Evolutionary conservation across 352 stramenopile species (phyloP).

Genomic region (Elongisporangium undulatum): DNA sequence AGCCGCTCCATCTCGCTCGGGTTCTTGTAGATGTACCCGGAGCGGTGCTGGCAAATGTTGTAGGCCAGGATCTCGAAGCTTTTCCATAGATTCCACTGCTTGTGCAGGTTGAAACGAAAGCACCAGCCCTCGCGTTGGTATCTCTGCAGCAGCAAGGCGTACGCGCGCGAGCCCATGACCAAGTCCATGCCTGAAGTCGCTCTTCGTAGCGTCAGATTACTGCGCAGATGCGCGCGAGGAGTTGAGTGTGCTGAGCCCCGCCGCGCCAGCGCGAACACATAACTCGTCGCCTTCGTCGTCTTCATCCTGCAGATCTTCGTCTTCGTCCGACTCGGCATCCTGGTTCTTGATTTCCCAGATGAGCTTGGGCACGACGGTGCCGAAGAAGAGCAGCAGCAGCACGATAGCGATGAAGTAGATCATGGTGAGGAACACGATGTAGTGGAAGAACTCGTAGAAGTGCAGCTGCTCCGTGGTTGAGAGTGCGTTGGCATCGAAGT

Average conservation of each 20-base stretch:
- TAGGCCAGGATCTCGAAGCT: slow-evolving; percentile 86
- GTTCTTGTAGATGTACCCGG: slow-evolving; percentile 89
- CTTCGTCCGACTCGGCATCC: slow-evolving; percentile 16
- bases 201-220: slow-evolving; percentile 6
- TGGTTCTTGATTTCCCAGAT: slow-evolving; percentile 56
- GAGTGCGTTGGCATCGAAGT: slow-evolving; percentile 43
- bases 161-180: slow-evolving; percentile 64
- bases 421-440: slow-evolving; percentile 87
- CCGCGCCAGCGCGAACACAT: background rate
- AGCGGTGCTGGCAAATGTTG: slow-evolving; percentile 86
- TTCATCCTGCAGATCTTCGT: slow-evolving; percentile 10
- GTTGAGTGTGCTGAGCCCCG: background rate
- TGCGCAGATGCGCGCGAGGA: background rate
- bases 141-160: slow-evolving; percentile 64
- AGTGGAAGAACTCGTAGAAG: slow-evolving; percentile 90
- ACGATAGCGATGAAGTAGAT: slow-evolving; percentile 90
- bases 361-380: slow-evolving; percentile 77
- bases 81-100: slow-evolving; percentile 86
- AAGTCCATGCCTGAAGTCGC: slow-evolving; percentile 72
- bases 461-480: slow-evolving; percentile 63
- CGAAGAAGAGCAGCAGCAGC: slow-evolving; percentile 75
- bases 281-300: slow-evolving; percentile 18
- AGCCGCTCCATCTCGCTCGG: slow-evolving; percentile 76
- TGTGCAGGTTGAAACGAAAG: slow-evolving; percentile 74
- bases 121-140: slow-evolving; percentile 79